Conservation (phyloP, 2,329 filamentous ascomycete species). For the Phialophora tarda region DNA sequence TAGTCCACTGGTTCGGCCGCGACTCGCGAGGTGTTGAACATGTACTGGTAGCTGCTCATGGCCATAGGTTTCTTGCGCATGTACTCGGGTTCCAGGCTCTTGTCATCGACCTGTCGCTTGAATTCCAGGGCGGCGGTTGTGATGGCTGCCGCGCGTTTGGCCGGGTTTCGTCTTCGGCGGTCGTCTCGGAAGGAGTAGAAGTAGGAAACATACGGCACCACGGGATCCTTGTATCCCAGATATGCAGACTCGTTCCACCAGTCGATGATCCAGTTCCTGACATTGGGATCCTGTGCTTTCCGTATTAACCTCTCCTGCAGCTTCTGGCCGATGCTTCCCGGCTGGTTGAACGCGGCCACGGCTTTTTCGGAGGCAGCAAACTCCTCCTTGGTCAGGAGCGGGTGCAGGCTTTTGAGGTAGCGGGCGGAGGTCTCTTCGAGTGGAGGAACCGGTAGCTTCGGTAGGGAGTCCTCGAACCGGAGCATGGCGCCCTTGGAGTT, state of each 20-base stretch:
- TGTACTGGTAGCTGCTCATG: conserved; percentile 98
- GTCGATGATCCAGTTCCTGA: conserved; percentile 93
- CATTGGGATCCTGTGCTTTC: conserved; percentile 75
- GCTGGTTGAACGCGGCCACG: conserved; percentile 84
- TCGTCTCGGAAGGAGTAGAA: conserved; percentile 99
- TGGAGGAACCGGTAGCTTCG: conserved; percentile 65
- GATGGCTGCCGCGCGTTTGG: conserved; percentile 90
- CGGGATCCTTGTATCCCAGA: conserved; percentile 88
- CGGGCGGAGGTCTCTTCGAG: conserved; percentile 68
- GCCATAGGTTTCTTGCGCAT: conserved; percentile 97
- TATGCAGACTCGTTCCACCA: conserved; percentile 99
- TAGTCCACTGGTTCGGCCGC: conserved; percentile 81
- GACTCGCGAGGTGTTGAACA: conserved; percentile 95
- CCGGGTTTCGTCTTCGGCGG: conserved; percentile 80
- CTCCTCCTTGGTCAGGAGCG: conserved; percentile 64
- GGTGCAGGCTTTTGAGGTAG: conserved; percentile 71
- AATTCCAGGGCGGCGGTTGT: conserved; percentile 86
- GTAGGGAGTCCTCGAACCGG: conserved; percentile 69
- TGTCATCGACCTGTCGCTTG: conserved; percentile 85
- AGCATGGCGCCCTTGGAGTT: conserved; percentile 67
- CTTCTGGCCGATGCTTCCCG: conserved; percentile 79
- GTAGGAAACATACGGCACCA: conserved; percentile 98
- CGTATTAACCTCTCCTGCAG: conserved; percentile 88
- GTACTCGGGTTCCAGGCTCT: conserved; percentile 91
- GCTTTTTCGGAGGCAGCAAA: conserved; percentile 72